These are phyloP conservation scores for Picea glauca DNA, from an alignment of 75 land plant genomes.

Conservation along the genomic window DNA sequence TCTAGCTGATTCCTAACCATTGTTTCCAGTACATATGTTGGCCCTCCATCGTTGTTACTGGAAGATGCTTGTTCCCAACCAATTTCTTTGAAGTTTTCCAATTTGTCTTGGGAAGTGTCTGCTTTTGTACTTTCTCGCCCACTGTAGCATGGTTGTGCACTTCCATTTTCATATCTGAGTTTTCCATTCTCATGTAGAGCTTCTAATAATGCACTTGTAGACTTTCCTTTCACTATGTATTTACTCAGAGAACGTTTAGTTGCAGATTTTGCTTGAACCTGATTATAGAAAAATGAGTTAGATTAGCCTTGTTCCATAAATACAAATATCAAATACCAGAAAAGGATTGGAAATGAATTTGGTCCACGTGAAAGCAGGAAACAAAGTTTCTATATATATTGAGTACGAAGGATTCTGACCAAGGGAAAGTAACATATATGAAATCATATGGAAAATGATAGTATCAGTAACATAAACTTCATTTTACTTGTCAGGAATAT, in stretches of 20 bases:
- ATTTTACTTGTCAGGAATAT: not conserved
- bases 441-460: not conserved
- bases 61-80: not conserved
- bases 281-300: not conserved
- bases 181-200: not conserved
- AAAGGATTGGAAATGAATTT: not conserved
- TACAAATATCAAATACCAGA: not conserved
- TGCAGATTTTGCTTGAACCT: conserved; percentile 4
- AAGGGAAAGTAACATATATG: not conserved
- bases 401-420: not conserved
- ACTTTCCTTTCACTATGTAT: not conserved
- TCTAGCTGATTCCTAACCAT: not conserved
- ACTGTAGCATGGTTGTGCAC: no score
- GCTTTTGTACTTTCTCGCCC: not conserved
- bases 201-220: not conserved
- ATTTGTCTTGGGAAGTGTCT: not conserved
- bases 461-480: not conserved
- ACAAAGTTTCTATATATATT: no score
- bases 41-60: not conserved
- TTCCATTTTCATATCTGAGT: not conserved
- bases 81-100: not conserved
- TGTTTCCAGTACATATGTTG: conserved; percentile 5
- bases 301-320: not conserved
- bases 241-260: conserved; percentile 1
- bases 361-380: not conserved